Base-by-base conservation (phyloP, 371 early-diverging fungal genomes). In the Syncephalastrum monosporum region DNA sequence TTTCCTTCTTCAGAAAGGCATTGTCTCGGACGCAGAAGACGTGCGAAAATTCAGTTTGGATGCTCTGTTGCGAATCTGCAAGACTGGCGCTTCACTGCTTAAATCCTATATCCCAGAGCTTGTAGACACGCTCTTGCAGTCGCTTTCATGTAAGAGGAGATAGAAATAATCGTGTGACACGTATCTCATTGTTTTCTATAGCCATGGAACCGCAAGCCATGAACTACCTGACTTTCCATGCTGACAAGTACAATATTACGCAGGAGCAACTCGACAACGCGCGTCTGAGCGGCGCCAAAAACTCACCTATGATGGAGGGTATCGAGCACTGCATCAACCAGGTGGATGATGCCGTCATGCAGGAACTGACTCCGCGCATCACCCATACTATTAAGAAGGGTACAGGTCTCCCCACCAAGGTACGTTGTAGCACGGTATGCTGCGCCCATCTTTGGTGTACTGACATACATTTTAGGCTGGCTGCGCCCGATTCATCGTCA, bases 151-250 rank as follows among this genome's bases (percentile, higher is more conserved):
- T 86, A 75, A 62, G 71, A 61, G 10, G 10, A 25, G 1, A 47
- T 0, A 10, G 8, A 8, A 0, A 2, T 2, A 10, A 25, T 16
- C 27, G 15, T 50, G 15, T 25, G 14, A 33, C 12, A 50, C 1
- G 19, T 21, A 15, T 21, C 27, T 38, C 4, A 23, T 33, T 17
- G n/a, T 48, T 14, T 53, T 41, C 3, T 16, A 16, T 59, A 70
- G 72, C 75, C 4, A 61, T 81, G 60, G 86, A 87, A 49, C 77
- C 80, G n/a, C 80, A 80, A 52, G 62, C 81, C 0, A 68, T 84
- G 72, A 91, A 91, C 67, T 96, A 96, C 67, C 64, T 96, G 27
- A 88, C 89, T n/a, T 94, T 96, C 79, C 94, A 97, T 63, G 85
- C 89, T 0, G 92, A 91, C 27, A 84, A 84, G 55, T 93, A 93